A percentile compares a stretch with the other conserved stretches of the same genome.
phyloP scores from a whole-genome alignment of 208 protist genomes.

The Novymonas esmeraldas region DNA sequence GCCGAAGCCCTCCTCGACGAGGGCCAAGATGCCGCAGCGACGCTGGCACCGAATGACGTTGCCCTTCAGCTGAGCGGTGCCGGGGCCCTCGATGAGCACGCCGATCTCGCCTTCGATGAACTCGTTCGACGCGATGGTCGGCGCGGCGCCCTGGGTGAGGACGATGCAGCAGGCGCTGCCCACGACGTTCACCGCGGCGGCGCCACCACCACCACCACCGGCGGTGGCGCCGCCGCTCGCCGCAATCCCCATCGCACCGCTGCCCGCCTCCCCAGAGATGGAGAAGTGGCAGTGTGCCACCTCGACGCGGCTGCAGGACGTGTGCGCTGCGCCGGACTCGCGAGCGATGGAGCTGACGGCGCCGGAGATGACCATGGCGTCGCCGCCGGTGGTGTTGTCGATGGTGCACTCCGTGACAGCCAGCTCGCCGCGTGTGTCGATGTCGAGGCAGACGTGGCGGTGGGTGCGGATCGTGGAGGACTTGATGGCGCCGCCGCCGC shows the following conservation, averaged over 20 bases:
- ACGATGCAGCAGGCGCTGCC: constrained; percentile 63
- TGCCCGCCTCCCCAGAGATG: constrained; percentile 24
- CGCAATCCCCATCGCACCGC: too few species aligned
- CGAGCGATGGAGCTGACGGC: constrained; percentile 33
- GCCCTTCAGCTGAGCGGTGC: constrained; percentile 60
- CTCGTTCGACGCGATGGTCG: constrained; percentile 71
- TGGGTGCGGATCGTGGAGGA: constrained; percentile 69
- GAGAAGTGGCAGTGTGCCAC: constrained; percentile 70
- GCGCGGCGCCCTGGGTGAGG: constrained; percentile 67
- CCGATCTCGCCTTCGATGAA: constrained; percentile 76
- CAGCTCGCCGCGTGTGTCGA: constrained; percentile 83
- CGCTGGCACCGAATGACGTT: constrained; percentile 81
- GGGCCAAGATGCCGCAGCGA: constrained; percentile 71
- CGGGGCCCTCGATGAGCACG: constrained; percentile 69
- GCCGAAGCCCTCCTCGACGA: constrained; percentile 48
- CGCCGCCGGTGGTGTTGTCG: constrained; percentile 56
- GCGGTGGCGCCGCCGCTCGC: not conserved
- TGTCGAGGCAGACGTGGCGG: constrained; percentile 49
- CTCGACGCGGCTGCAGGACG: constrained; percentile 57
- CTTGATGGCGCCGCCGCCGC: constrained; percentile 50
- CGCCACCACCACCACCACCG: not conserved
- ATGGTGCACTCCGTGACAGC: constrained; percentile 58
- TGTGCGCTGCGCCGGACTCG: constrained; percentile 16
- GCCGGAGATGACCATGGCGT: constrained; percentile 57
- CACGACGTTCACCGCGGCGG: constrained; percentile 9